These are phyloP conservation scores for Knufia fluminis DNA, from an alignment of 2,329 filamentous ascomycete genomes.

Conservation along the genomic window DNA sequence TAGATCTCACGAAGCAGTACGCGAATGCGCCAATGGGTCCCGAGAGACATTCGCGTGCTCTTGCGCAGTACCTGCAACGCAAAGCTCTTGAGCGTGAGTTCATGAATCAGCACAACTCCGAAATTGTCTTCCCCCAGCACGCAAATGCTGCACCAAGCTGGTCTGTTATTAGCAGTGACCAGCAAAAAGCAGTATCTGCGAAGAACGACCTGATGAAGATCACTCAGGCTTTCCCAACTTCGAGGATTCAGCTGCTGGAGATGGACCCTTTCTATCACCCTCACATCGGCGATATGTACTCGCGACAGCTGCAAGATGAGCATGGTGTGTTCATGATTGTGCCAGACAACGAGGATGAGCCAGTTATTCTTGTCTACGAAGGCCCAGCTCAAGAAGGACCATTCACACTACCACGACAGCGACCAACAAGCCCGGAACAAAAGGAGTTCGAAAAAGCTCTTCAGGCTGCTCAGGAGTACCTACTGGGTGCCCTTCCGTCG, in stretches of 20 bases:
- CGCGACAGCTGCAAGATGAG: constrained; percentile 31
- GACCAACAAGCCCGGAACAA: constrained; percentile 46
- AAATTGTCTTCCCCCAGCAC: constrained; percentile 67
- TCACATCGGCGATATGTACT: constrained; percentile 34
- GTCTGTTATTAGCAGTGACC: constrained; percentile 80
- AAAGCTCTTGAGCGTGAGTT: constrained; percentile 73
- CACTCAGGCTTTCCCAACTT: constrained; percentile 40
- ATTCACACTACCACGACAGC: constrained; percentile 41
- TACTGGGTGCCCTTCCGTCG: constrained; percentile 40
- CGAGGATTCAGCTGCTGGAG: constrained; percentile 35
- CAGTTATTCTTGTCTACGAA: constrained; percentile 44
- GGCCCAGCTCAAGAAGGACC: constrained; percentile 26
- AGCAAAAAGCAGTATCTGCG: constrained; percentile 57
- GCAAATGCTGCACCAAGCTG: constrained; percentile 49
- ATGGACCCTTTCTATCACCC: constrained; percentile 43
- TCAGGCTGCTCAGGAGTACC: constrained; percentile 48
- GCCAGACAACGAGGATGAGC: constrained; percentile 36
- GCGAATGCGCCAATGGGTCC: constrained; percentile 62
- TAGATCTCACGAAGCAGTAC: constrained; percentile 75
- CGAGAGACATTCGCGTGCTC: constrained; percentile 68
- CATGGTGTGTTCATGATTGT: constrained; percentile 41
- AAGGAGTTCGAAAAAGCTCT: constrained; percentile 49
- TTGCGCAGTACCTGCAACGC: constrained; percentile 80
- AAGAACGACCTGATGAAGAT: constrained; percentile 42
- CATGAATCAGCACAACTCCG: constrained; percentile 70